Evolutionary conservation across 352 stramenopile genomes (phyloP), one percentile per base, ranked within the genome.

Genomic region (Phytophthora hibernalis): DNA sequence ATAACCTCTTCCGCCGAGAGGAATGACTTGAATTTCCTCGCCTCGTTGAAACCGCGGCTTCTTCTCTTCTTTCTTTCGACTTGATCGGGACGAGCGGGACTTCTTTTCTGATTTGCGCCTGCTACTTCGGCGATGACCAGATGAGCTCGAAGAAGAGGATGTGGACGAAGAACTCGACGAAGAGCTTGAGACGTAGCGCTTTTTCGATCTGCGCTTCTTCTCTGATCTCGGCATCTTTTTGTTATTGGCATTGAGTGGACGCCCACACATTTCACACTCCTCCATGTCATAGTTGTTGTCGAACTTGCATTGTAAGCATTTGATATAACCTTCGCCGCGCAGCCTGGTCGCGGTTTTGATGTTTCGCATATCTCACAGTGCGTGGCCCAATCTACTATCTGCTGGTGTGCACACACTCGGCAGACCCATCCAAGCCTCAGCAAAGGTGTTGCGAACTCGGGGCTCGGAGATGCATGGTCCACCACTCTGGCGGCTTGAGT

Each of bases 261-360:
- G 76, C 5, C 82, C 80, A 30, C 83, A 91, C 70, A 91, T 88
- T 48, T 90, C 83, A 24, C 83, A 91, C 10, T 88, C 68, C 6
- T 88, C 79, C 64, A 84, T 71, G 24, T 90, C 83, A 52, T 82
- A 89, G 50, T 90, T 92, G 70, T 92, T 92, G 67, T 90, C 81
- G 37, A 92, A 92, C 33, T 89, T 85, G 54, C 83, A 92, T 35
- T 87, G 71, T 20, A 62, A 68, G 48, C 83, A 92, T 47, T 84
- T 86, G 42, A 90, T 68, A 52, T 83, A 92, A 0, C 69, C 74
- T 63, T 72, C 76, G 0, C 80, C 83, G 22, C 76, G 74, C 9
- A 78, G 68, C 5, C 79, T 15, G 67, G 75, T 22, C 70, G 79
- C 0, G 83, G 80, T 45, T 89, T 91, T 0, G 77, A 89, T 0